Evolutionary conservation across 2,329 filamentous ascomycete genomes (phyloP).

Genomic region (Anisogramma anomala): DNA sequence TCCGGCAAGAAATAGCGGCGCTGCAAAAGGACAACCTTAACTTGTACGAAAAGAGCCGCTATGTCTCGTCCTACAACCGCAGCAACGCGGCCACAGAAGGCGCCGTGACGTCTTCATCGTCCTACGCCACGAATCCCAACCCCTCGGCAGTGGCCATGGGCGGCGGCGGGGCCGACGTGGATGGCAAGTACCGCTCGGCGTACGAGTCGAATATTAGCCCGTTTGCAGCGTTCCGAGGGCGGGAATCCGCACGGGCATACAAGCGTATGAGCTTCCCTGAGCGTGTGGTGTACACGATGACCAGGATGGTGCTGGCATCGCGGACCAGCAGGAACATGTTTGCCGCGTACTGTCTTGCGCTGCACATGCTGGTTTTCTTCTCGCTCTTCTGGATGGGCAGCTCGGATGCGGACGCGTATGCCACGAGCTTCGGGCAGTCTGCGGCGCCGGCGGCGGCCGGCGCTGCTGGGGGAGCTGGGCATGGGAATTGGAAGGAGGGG

Average conservation of each 20-base stretch:
- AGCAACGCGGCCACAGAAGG: constrained; percentile 39
- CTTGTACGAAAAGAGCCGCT: constrained; percentile 94
- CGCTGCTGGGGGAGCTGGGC: constrained; percentile 25
- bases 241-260: constrained; percentile 82
- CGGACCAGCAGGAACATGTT: constrained; percentile 88
- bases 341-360: constrained; percentile 75
- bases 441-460: constrained; percentile 33
- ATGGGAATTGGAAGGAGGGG: constrained; percentile 46
- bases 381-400: constrained; percentile 77
- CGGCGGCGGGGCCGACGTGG: constrained; percentile 39
- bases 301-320: constrained; percentile 80
- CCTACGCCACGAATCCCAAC: constrained; percentile 57
- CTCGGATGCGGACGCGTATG: constrained; percentile 51
- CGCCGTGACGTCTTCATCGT: constrained; percentile 41
- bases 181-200: constrained; percentile 69
- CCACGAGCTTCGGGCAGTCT: constrained; percentile 41
- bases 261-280: constrained; percentile 89
- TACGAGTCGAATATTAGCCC: constrained; percentile 95
- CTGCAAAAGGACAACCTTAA: constrained; percentile 93
- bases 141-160: constrained; percentile 56
- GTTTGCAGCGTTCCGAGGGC: constrained; percentile 89
- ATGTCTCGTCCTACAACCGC: constrained; percentile 86
- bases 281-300: constrained; percentile 79
- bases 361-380: constrained; percentile 80
- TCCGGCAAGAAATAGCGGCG: constrained; percentile 82